A percentile compares a stretch with the other conserved stretches of the same genome.
Conservation (phyloP, 129 eudicot genomes). For the Tagetes erecta region DNA sequence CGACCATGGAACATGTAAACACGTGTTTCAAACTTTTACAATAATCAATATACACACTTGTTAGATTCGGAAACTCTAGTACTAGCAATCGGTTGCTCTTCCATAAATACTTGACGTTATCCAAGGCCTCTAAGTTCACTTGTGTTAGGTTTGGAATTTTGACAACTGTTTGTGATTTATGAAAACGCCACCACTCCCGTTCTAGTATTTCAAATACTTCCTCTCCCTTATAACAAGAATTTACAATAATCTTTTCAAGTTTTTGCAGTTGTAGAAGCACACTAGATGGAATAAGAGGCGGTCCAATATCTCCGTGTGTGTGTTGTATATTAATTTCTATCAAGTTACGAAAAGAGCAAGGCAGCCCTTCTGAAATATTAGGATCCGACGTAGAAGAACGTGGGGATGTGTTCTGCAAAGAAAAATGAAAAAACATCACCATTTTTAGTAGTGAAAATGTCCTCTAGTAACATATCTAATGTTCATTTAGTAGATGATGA, state of each 20-base stretch:
- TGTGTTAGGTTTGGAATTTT: neutral
- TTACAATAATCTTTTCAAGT: neutral
- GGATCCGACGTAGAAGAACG: neutral
- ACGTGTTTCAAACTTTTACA: neutral
- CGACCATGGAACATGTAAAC: constrained; percentile 7
- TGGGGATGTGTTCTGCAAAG: neutral
- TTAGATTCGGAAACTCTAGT: neutral
- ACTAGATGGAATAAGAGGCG: neutral
- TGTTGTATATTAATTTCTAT: neutral
- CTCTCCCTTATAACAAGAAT: accelerated
- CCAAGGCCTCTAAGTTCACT: neutral
- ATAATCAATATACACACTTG: neutral
- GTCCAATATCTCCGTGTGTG: neutral
- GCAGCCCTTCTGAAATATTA: neutral
- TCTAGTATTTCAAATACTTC: neutral
- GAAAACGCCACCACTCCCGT: neutral
- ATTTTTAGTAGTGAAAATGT: too few relatives aligned
- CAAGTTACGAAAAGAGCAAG: neutral
- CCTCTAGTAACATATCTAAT: too few relatives aligned
- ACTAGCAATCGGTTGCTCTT: neutral
- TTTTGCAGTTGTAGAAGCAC: neutral
- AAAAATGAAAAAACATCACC: too few relatives aligned
- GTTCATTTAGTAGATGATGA: too few relatives aligned
- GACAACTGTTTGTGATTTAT: neutral
- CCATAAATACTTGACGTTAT: neutral